These are phyloP conservation scores for Mortierella sp. DNA, from an alignment of 371 early-diverging fungal genomes.

Conservation along the genomic window DNA sequence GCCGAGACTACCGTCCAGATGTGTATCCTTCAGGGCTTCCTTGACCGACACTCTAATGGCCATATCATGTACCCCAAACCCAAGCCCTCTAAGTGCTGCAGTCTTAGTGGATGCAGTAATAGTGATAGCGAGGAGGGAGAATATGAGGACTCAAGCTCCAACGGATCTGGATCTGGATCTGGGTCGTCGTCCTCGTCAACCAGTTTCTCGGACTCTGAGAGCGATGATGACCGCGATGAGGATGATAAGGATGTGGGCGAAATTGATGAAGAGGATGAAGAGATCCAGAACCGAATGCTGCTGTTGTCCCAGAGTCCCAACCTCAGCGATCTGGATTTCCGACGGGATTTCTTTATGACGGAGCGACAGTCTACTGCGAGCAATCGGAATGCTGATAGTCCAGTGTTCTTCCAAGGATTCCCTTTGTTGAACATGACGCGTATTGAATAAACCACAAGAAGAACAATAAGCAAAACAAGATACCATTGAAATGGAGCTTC, in stretches of 20 bases:
- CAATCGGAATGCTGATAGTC: not conserved
- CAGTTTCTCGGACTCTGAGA: conserved; percentile 1
- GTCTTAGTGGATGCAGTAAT: not conserved
- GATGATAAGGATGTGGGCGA: not conserved
- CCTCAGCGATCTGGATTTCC: not conserved
- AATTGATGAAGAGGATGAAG: conserved; percentile 2
- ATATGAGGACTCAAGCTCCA: not conserved
- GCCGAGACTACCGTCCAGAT: not conserved
- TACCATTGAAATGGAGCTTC: no score
- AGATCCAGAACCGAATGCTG: not conserved
- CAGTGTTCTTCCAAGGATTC: conserved; percentile 2
- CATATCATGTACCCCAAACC: conserved; percentile 13
- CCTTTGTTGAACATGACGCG: conserved; percentile 3
- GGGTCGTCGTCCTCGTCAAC: not conserved
- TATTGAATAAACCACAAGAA: not conserved
- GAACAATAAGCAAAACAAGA: no score
- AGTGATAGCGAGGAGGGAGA: not conserved
- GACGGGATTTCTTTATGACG: not conserved
- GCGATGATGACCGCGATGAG: not conserved
- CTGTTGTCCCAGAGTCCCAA: conserved; percentile 6
- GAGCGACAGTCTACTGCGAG: conserved; percentile 5
- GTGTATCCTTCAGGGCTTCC: conserved; percentile 6
- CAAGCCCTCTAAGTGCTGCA: conserved; percentile 9
- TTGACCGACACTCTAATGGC: conserved; percentile 1
- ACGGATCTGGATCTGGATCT: not conserved